Base-by-base conservation (phyloP, 2,329 filamentous ascomycete genomes). In the Ramularia endophylla region DNA sequence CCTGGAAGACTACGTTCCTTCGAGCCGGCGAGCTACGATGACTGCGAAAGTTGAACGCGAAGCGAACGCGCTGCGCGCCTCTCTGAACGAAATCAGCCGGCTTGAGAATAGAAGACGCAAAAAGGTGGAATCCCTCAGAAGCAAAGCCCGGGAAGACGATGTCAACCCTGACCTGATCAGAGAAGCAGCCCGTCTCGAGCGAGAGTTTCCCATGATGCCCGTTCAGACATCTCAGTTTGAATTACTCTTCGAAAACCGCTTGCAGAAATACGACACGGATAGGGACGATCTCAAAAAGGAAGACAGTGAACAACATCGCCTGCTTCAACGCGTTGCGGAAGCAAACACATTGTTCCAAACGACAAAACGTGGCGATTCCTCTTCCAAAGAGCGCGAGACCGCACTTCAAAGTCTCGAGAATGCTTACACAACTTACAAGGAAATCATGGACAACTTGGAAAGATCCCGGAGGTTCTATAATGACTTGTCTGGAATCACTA, bases 391-490 rank as follows among this genome's bases (percentile, higher is more conserved):
- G 58, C 80, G 92, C 11, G 90, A 97, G 61, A 77, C 84, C 52
- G 88, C 87, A 0, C 67, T 98, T 36, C 92, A 98, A 64, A 80
- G 77, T 47, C 71, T 98, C 8, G 90, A 97, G 63, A 88, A 85
- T 50, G 90, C 87, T 1, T 97, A 94, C 61, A 81, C 88, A 64
- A 94, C 90, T 66, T 97, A 97, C 70, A 95, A 95, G 66, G 90
- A 98, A 62, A 87, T 97, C 42, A 80, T 95, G 43, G 86, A 79
- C 51, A 95, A 97, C 59, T 74, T 95, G 2, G 90, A 97, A 51
- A 86, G 85, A 0, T 92, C 87, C 1, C 75, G 90, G 39, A 95
- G 92, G 62, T 98, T 98, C 61, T 98, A 97, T 69, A 98, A 98
- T 54, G 89, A 97, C 58, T 74, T 98, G 4, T 86, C 85, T 34